Evolutionary conservation across 164 flowering plant species (phyloP).

Genomic region (Taxillus chinensis): DNA sequence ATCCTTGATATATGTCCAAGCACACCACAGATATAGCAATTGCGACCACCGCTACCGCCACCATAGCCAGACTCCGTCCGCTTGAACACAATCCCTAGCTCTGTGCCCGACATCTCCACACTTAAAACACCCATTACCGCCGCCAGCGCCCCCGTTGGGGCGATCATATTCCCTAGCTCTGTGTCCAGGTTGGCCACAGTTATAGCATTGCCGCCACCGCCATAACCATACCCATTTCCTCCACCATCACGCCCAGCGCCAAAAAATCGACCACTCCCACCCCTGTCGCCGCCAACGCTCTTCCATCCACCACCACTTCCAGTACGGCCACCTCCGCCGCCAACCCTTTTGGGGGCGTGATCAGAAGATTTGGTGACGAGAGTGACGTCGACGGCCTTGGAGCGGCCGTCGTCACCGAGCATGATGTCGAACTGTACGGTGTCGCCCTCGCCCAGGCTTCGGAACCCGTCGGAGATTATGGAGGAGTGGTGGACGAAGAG

Average conservation of each 20-base stretch:
- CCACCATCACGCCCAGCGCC: no score
- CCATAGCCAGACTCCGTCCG: not conserved
- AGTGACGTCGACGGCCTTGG: constrained; percentile 61
- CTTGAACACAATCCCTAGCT: constrained; percentile 24
- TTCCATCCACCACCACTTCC: constrained; percentile 2
- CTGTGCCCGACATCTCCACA: constrained; percentile 3
- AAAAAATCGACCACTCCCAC: no score
- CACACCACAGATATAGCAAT: constrained; percentile 8
- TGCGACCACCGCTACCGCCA: constrained; percentile 6
- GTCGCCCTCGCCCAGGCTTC: constrained; percentile 41
- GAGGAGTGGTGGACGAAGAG: constrained; percentile 70
- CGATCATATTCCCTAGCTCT: not conserved
- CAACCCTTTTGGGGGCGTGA: constrained; percentile 8
- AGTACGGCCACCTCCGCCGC: constrained; percentile 5
- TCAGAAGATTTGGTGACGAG: constrained; percentile 29
- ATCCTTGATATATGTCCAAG: constrained; percentile 9
- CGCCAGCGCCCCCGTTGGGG: constrained; percentile 1
- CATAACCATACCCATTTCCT: not conserved
- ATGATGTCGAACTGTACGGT: constrained; percentile 40
- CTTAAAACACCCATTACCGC: constrained; percentile 13
- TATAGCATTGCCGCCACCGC: not conserved
- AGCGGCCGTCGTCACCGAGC: constrained; percentile 28
- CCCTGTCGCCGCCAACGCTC: not conserved
- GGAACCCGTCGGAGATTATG: constrained; percentile 51
- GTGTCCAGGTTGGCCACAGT: not conserved